A percentile compares a stretch with the other conserved stretches of the same genome.
Conservation (phyloP, 306 rosid genomes). For the Malus asiatica region DNA sequence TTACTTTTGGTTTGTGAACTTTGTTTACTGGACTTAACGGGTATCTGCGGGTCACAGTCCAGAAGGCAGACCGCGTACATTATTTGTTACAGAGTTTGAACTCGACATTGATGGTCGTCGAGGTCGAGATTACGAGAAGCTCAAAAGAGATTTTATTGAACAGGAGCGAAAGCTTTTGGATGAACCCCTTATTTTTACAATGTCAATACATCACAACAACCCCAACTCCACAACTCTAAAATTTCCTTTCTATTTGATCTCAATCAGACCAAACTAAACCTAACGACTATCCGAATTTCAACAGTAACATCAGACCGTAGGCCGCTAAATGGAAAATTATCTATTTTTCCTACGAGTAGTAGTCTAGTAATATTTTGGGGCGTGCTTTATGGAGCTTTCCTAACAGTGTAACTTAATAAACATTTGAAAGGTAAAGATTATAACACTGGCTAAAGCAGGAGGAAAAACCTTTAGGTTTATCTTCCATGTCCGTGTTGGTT, state of each 20-base stretch:
- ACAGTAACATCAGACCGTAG: neutral
- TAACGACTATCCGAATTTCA: neutral
- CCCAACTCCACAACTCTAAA: constrained; percentile 50
- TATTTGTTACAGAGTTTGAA: neutral
- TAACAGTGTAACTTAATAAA: constrained; percentile 3
- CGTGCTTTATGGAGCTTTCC: constrained; percentile 32
- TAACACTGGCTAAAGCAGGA: constrained; percentile 68
- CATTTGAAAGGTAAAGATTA: neutral
- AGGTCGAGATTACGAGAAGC: neutral
- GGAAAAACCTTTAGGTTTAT: constrained; percentile 52
- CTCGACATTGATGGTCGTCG: neutral
- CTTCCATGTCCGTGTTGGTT: constrained; percentile 26
- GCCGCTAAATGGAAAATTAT: neutral
- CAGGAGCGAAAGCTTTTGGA: constrained; percentile 60
- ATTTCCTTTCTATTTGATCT: constrained; percentile 1
- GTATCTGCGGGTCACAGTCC: too few relatives aligned
- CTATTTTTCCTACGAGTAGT: constrained; percentile 8
- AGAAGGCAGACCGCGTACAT: neutral
- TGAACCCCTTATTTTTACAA: constrained; percentile 55
- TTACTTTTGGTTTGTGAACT: neutral
- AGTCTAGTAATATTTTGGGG: neutral
- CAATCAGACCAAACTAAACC: constrained; percentile 18
- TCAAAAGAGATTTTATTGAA: neutral
- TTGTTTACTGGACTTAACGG: too few relatives aligned
- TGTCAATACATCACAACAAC: constrained; percentile 68